A percentile compares a stretch with the other conserved stretches of the same genome.
These are phyloP conservation scores for Stemphylium lycopersici DNA, from an alignment of 2,329 filamentous ascomycete genomes.

Conservation along the genomic window DNA sequence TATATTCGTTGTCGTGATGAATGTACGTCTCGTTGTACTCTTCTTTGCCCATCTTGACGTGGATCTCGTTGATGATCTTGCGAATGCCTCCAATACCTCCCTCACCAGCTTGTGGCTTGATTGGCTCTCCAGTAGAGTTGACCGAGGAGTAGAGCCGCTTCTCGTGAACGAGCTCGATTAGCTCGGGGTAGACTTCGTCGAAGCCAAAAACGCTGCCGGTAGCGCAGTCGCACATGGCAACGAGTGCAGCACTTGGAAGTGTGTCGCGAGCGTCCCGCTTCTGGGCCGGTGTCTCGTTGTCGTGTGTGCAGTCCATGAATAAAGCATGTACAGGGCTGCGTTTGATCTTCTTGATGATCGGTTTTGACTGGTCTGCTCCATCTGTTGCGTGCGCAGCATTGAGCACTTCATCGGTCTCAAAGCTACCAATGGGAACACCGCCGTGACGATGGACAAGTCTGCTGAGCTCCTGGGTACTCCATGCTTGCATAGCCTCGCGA, in stretches of 20 bases:
- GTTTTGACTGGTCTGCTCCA: conserved; percentile 24
- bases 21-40: conserved; percentile 95
- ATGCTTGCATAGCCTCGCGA: conserved; percentile 97
- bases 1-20: conserved; percentile 93
- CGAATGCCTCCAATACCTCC: conserved; percentile 89
- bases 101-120: conserved; percentile 72
- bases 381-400: conserved; percentile 59
- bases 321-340: conserved; percentile 89
- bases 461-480: conserved; percentile 92
- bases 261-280: conserved; percentile 95
- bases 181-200: conserved; percentile 91
- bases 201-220: conserved; percentile 98
- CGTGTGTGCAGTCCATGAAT: conserved; percentile 99
- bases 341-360: conserved; percentile 77
- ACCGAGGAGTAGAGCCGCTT: conserved; percentile 80
- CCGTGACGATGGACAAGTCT: conserved; percentile 91
- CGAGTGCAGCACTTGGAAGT: conserved; percentile 88
- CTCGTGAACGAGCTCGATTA: conserved; percentile 93
- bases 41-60: conserved; percentile 93
- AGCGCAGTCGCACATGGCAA: conserved; percentile 94
- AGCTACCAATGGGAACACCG: conserved; percentile 93
- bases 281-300: conserved; percentile 95
- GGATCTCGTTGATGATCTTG: conserved; percentile 92
- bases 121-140: conserved; percentile 65
- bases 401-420: conserved; percentile 87